A percentile compares a stretch with the other conserved stretches of the same genome.
Evolutionary conservation across 352 stramenopile genomes (phyloP).

Genomic region (Pythium plurisporium): DNA sequence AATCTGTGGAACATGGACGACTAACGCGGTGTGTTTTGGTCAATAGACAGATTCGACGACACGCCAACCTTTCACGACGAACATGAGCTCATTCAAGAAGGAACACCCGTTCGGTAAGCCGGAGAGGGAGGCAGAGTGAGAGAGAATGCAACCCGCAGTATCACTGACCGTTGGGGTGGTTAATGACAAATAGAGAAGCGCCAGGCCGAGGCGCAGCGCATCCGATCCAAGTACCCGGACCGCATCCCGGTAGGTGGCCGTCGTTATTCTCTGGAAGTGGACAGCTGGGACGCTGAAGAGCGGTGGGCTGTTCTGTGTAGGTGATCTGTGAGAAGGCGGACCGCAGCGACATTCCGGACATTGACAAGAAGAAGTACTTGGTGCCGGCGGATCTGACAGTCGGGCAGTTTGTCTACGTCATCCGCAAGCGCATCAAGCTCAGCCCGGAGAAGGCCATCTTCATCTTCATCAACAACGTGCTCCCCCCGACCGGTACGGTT

Average conservation of each 20-base stretch:
- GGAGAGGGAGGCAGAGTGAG: too few relatives aligned
- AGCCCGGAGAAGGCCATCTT: slow-evolving; percentile 97
- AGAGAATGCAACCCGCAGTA: too few relatives aligned
- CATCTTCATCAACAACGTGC: slow-evolving; percentile 99
- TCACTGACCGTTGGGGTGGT: too few relatives aligned
- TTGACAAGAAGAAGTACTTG: slow-evolving; percentile 99
- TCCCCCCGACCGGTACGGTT: slow-evolving; percentile 90
- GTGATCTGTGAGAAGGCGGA: slow-evolving; percentile 94
- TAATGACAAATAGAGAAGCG: too few relatives aligned
- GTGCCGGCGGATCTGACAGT: slow-evolving; percentile 96
- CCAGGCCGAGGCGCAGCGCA: slow-evolving; percentile 96
- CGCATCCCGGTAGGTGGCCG: slow-evolving; percentile 87
- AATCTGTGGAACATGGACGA: too few relatives aligned
- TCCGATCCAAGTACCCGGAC: slow-evolving; percentile 98
- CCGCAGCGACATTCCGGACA: slow-evolving; percentile 98
- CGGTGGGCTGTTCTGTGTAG: slow-evolving; percentile 22
- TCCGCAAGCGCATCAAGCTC: slow-evolving; percentile 99
- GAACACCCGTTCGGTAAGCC: slow-evolving; percentile 87
- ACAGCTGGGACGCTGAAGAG: too few relatives aligned
- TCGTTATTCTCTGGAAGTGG: not conserved
- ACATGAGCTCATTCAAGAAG: slow-evolving; percentile 91
- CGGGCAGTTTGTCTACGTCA: slow-evolving; percentile 99
- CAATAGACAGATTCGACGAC: slow-evolving; percentile 4
- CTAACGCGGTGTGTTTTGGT: not conserved
- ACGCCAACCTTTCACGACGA: slow-evolving; percentile 9